A percentile compares a stretch with the other conserved stretches of the same genome.
Evolutionary conservation across 768 basidiomycete species (phyloP).

Genomic region (Lactarius quietus): DNA sequence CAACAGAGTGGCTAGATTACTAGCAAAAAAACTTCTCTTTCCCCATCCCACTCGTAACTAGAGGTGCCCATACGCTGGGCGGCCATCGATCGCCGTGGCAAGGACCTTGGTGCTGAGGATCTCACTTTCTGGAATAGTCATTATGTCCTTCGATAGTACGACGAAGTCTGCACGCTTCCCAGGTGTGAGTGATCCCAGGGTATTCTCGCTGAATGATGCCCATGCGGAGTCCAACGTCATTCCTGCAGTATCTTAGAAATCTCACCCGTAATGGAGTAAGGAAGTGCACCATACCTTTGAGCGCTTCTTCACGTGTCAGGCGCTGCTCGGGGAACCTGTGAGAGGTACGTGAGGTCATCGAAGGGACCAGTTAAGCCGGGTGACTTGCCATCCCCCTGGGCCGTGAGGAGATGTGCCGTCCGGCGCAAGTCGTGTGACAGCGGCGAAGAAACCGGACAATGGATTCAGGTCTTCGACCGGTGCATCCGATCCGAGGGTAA

Average conservation of each 20-base stretch:
- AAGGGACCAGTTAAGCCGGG: neutral
- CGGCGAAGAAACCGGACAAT: conserved; percentile 83
- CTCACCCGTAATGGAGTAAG: neutral
- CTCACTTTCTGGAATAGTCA: conserved; percentile 53
- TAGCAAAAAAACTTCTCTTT: conserved; percentile 11
- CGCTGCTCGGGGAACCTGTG: conserved; percentile 79
- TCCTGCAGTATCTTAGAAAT: conserved; percentile 40
- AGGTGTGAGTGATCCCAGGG: conserved; percentile 68
- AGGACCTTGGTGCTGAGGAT: conserved; percentile 67
- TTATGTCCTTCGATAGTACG: conserved; percentile 80
- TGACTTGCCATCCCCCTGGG: conserved; percentile 69
- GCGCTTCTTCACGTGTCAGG: conserved; percentile 69
- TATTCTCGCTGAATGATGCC: conserved; percentile 74
- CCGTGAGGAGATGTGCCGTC: conserved; percentile 80
- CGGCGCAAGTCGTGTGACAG: conserved; percentile 67
- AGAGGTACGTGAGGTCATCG: neutral
- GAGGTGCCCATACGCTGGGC: conserved; percentile 42
- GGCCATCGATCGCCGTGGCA: conserved; percentile 78
- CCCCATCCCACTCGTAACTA: conserved; percentile 24
- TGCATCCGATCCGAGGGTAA: conserved; percentile 84
- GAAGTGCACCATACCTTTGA: conserved; percentile 49
- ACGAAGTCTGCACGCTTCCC: conserved; percentile 87
- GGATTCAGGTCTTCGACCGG: conserved; percentile 89
- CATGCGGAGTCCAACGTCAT: conserved; percentile 89
- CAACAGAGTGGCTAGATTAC: conserved; percentile 5